Base-by-base conservation (phyloP, 352 stramenopile genomes). In the Phytophthora idaei region DNA sequence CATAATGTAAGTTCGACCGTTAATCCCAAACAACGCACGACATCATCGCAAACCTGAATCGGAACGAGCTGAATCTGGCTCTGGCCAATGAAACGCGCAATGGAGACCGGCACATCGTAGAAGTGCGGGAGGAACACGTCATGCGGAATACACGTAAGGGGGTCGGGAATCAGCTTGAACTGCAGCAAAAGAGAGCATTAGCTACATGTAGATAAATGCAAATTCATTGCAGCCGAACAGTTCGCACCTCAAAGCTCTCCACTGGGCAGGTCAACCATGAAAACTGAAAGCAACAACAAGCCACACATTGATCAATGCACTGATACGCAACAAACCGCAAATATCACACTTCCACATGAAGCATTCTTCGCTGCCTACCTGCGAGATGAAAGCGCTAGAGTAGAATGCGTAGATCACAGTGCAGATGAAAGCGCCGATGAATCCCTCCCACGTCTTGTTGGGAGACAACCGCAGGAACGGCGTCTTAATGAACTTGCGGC, bases 371-470 rank as follows among this genome's bases (percentile, higher is more conserved):
- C 34, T 47, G n/a, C 34, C 42, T 74, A 85, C 80, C 73, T 94
- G 83, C 37, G 95, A 85, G 48, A 99, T 79, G 63, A 90, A 97
- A 57, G 85, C 80, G 55, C 89, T 97, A 27, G 97, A 84, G 54
- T 98, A 98, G 74, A 97, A 98, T 15, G 81, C 95, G 41, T 97
- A 95, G 34, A 98, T 77, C 42, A 99, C 79, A 21, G 97, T 99
- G 72, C 94, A 98, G 25, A 99, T 62, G 37, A 97, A 95, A 8
- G 95, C 98, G 36, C 97, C 97, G 29, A 99, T 96, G 64, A 99
- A 99, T 3, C 98, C 98, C 70, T 99, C 98, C 97, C 97, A 99
- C 5, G 97, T 99, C 79, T 99, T 99, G 75, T 99, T 99, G 15
- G 98, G 98, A 34, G 92, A 99, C 51, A 99, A 87, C 9, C 84